Base-by-base conservation (phyloP, 768 basidiomycete genomes). In the Pisolithus tinctorius region DNA sequence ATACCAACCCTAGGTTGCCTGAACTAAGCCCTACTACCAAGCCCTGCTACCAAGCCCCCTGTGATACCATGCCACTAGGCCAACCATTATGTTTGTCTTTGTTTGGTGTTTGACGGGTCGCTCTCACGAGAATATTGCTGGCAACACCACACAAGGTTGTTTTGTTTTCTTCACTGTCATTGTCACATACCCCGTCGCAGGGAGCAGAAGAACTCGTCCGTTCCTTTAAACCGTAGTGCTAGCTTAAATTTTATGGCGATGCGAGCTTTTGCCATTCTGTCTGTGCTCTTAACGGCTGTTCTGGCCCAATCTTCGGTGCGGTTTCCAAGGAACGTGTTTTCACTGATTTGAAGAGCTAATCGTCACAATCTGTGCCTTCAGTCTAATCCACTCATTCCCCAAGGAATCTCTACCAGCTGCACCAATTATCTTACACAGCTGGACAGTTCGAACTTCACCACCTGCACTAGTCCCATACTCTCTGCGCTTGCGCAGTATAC, bases 391-490 rank as follows among this genome's bases (percentile, higher is more conserved):
- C 71, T 82, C 59, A 84, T 93, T 63, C 91, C 92, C n/a, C 51
- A 79, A 13, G 78, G 71, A 48, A 81, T 92, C 60, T 80, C 77
- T 61, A 1, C 55, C 1, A 37, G 57, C 17, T 92, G 89, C 75
- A 51, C 64, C 17, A 52, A 61, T 4, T 95, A 82, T 74, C 75
- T 93, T 57, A 68, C 52, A 4, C 54, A 60, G 10, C 74, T 98
- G 51, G 82, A 97, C 73, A 63, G 57, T 40, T 17, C 72, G 2
- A 61, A 52, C 44, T 67, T 97, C 50, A 53, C 69, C 1, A 58
- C 75, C 10, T 96, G 93, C 77, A 79, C 88, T 20, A 60, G 60
- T 0, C 63, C 83, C 10, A 69, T 96, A 61, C 76, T 82, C 54
- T 65, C 71, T 23, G 81, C 86, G 9, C 81, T 86, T 27, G 57